phyloP scores from a whole-genome alignment of 1,284 basidiomycete genomes.

The Malassezia nana region DNA sequence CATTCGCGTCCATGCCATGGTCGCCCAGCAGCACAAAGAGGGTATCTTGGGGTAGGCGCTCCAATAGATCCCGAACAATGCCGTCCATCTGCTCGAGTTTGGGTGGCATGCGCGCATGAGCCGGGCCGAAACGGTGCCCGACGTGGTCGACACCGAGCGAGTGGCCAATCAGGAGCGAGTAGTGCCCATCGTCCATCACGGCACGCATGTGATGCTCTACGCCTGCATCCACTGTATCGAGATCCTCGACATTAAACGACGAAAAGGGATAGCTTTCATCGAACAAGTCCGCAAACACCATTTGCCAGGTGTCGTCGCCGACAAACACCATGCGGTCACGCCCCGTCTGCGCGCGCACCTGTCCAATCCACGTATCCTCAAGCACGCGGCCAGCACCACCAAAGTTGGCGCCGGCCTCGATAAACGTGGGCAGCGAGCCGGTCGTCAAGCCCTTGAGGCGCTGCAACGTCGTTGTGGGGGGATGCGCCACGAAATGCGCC shows the following conservation, averaged over 20 bases:
- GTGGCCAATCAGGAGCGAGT: slow-evolving; percentile 83
- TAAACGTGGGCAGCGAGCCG: slow-evolving; percentile 87
- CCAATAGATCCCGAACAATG: slow-evolving; percentile 25
- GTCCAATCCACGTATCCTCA: slow-evolving; percentile 66
- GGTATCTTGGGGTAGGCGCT: slow-evolving; percentile 33
- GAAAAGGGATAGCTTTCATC: slow-evolving; percentile 67
- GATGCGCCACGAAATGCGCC: slow-evolving; percentile 80
- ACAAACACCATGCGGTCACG: slow-evolving; percentile 58
- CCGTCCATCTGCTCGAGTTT: slow-evolving; percentile 61
- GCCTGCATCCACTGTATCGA: slow-evolving; percentile 87
- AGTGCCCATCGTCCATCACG: slow-evolving; percentile 55
- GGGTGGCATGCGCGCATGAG: slow-evolving; percentile 70
- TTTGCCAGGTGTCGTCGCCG: slow-evolving; percentile 94
- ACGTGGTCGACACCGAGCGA: slow-evolving; percentile 96
- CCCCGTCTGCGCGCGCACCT: slow-evolving; percentile 38
- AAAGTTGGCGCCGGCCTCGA: slow-evolving; percentile 87
- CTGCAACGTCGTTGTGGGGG: slow-evolving; percentile 90
- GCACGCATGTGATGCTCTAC: slow-evolving; percentile 75
- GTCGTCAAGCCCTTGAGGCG: slow-evolving; percentile 91
- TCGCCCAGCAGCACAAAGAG: slow-evolving; percentile 85
- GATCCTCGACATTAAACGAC: slow-evolving; percentile 96
- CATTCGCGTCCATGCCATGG: slow-evolving; percentile 90
- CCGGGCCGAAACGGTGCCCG: slow-evolving; percentile 84
- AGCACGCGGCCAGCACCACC: slow-evolving; percentile 58
- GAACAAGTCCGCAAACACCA: slow-evolving; percentile 71